Base-by-base conservation (phyloP, 352 stramenopile species). In the Pythium rishiriense region DNA sequence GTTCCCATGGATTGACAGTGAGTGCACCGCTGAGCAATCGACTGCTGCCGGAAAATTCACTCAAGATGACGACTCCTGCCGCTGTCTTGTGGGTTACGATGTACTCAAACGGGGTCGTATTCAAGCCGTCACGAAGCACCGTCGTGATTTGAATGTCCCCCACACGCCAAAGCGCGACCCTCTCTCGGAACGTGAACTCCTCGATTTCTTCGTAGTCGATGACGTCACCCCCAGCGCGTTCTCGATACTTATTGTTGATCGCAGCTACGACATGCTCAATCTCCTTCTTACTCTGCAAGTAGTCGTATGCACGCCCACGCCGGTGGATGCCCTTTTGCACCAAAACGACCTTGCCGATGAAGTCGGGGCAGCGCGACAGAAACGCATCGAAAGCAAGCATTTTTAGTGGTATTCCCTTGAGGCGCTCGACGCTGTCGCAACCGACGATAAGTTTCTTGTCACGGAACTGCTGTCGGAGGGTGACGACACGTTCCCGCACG, bases 1-100 rank as follows among this genome's bases (percentile, higher is more conserved):
- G 65, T 68, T 98, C 97, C 96, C 97, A 99, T 1, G 97, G 97
- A 67, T 99, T 99, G 12, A 99, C 92, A 11, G 94, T 96, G 19
- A 99, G 58, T 4, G 96, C 93, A 4, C 97, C 97, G 57, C 93
- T 91, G 54, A 99, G 86, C 2, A 99, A 77, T 17, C 97, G 84
- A 57, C 94, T 98, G 63, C 90, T 98, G 24, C 88, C 95, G 1
- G 96, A 97, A 68, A 99, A 99, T 62, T 99, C 97, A 64, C 94
- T 99, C n/a, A 99, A 70, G 55, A 99, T 98, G 35, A 98, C 75
- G 2, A 98, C 78, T 10, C 96, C 95, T 7, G 85, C 68, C 1
- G 79, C 83, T 1, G 73, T 88, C 78, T 90, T 89, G 62, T 92
- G 85, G 2, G 83, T 78, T 17, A 82, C 80, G 51, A 94, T 92